Conservation (phyloP, 1,284 basidiomycete species). For the Ceratobasidium sp. region DNA sequence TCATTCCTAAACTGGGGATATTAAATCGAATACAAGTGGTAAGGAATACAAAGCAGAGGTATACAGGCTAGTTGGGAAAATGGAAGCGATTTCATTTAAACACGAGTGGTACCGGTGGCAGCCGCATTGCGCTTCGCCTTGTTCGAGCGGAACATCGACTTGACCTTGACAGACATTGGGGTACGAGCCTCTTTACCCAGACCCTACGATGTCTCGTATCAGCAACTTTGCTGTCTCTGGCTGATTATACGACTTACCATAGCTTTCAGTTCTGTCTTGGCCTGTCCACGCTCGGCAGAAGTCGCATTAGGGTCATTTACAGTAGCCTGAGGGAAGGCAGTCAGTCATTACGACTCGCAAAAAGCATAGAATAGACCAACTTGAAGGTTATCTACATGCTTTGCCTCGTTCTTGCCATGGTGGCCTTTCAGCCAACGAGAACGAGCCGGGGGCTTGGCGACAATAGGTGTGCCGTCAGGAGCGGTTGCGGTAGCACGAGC, state of each 20-base stretch:
- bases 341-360: not conserved
- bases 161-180: conserved; percentile 32
- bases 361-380: not conserved
- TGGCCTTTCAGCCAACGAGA: conserved; percentile 32
- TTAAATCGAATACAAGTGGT: not conserved
- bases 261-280: conserved; percentile 26
- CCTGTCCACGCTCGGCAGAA: conserved; percentile 13
- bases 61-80: not conserved
- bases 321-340: not conserved
- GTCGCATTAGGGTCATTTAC: conserved; percentile 23
- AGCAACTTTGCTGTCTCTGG: not conserved
- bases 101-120: conserved; percentile 5
- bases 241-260: conserved; percentile 9
- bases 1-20: not conserved
- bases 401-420: conserved; percentile 13
- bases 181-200: conserved; percentile 20
- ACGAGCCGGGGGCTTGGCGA: conserved; percentile 7
- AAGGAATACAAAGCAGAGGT: not conserved
- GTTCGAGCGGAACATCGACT: conserved; percentile 36
- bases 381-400: conserved; percentile 12
- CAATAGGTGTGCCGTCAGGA: not conserved
- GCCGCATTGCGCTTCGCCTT: not conserved
- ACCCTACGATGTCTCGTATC: not conserved
- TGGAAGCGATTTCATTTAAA: conserved; percentile 4
- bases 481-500: conserved; percentile 4